phyloP scores from a whole-genome alignment of 352 stramenopile genomes.

The Elongisporangium prolatum region DNA sequence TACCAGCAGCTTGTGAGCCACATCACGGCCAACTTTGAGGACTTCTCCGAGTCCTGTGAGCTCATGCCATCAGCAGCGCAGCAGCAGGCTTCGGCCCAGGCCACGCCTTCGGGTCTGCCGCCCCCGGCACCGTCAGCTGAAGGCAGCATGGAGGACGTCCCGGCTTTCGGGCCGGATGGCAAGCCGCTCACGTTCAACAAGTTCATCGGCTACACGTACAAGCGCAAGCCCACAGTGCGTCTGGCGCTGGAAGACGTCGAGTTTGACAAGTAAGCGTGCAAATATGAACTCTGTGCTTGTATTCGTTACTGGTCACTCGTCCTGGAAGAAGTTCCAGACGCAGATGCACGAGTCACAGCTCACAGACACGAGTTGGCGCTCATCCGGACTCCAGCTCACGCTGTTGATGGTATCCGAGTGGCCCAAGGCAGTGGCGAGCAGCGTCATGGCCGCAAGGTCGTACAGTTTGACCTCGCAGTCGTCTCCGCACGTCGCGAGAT shows the following conservation, averaged over 20 bases:
- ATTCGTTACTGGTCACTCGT: background rate
- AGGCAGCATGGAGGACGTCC: constrained; percentile 7
- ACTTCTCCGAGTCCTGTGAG: constrained; percentile 90
- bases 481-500: constrained; percentile 74
- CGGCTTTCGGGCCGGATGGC: constrained; percentile 57
- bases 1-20: constrained; percentile 90
- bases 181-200: constrained; percentile 88
- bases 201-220: constrained; percentile 91
- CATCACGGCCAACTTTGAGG: constrained; percentile 97
- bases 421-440: constrained; percentile 45
- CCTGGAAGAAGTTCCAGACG: constrained; percentile 87
- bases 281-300: background rate
- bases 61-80: constrained; percentile 18
- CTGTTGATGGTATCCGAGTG: constrained; percentile 74
- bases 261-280: constrained; percentile 32
- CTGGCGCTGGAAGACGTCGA: constrained; percentile 73
- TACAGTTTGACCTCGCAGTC: constrained; percentile 86
- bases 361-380: constrained; percentile 89
- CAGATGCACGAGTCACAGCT: constrained; percentile 87
- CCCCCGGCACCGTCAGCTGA: constrained; percentile 5
- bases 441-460: constrained; percentile 33
- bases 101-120: background rate
- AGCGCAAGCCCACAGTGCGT: constrained; percentile 81
- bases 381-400: constrained; percentile 86
- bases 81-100: constrained; percentile 5